phyloP scores from a whole-genome alignment of 306 rosid genomes.

The Parietaria judaica region DNA sequence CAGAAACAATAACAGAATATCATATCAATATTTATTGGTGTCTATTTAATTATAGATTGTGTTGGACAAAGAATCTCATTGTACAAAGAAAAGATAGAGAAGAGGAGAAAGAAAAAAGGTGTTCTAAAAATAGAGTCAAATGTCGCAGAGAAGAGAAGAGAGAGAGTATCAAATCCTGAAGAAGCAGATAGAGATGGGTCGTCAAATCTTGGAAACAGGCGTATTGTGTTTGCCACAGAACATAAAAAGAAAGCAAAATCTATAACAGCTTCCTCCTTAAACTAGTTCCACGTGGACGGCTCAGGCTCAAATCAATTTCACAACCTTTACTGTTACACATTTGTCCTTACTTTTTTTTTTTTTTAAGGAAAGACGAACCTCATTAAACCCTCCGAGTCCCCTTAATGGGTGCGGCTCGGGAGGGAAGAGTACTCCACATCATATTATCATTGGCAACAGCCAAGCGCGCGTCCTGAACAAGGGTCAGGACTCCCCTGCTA shows the following conservation, averaged over 20 bases:
- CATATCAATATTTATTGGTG: too few relatives aligned
- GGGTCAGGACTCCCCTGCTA: too few relatives aligned
- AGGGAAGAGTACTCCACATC: too few relatives aligned
- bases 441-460: too few relatives aligned
- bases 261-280: conserved; percentile 6
- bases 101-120: neutral
- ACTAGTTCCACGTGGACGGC: conserved; percentile 24
- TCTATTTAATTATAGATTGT: too few relatives aligned
- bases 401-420: too few relatives aligned
- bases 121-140: neutral
- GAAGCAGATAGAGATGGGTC: conserved; percentile 6
- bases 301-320: conserved; percentile 19
- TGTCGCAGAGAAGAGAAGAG: neutral
- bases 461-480: too few relatives aligned
- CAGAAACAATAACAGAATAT: too few relatives aligned
- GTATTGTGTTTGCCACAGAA: conserved; percentile 18
- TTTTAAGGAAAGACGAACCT: too few relatives aligned
- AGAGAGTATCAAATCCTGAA: conserved; percentile 28
- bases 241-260: conserved; percentile 36
- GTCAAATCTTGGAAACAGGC: conserved; percentile 27
- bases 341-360: too few relatives aligned
- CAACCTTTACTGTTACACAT: neutral
- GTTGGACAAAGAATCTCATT: too few relatives aligned
- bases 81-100: neutral
- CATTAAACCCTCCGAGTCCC: too few relatives aligned